Conservation (phyloP, 306 rosid genomes). For the Lupinus albus region DNA sequence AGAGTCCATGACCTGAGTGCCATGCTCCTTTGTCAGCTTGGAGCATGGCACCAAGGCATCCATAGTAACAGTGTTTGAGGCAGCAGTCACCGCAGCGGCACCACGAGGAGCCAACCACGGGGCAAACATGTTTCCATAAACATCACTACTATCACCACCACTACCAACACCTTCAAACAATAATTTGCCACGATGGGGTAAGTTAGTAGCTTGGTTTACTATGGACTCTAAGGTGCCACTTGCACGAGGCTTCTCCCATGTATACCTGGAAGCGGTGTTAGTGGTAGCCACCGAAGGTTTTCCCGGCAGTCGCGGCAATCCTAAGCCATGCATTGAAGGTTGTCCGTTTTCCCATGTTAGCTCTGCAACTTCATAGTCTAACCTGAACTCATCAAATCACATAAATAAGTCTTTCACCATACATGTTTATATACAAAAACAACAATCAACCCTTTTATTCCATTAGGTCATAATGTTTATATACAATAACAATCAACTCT, state of each 20-base stretch:
- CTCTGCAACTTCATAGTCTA: slow-evolving; percentile 80
- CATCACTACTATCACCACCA: background rate
- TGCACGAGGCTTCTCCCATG: slow-evolving; percentile 86
- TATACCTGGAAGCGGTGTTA: slow-evolving; percentile 40
- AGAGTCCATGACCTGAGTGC: slow-evolving; percentile 34
- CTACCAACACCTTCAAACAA: background rate
- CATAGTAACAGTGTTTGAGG: slow-evolving; percentile 47
- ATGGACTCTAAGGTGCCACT: slow-evolving; percentile 86
- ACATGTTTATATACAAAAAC: too few relatives aligned
- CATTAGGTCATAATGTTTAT: too few relatives aligned
- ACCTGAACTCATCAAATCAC: slow-evolving; percentile 49
- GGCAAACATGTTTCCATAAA: slow-evolving; percentile 35
- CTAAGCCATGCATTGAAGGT: slow-evolving; percentile 77
- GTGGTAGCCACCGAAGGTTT: slow-evolving; percentile 20
- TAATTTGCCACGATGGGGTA: slow-evolving; percentile 40
- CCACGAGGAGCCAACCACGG: slow-evolving; percentile 57
- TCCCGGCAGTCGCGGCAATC: slow-evolving; percentile 54
- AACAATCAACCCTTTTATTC: too few relatives aligned
- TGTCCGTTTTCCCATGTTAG: slow-evolving; percentile 96
- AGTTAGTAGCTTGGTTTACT: slow-evolving; percentile 73
- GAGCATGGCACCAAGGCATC: slow-evolving; percentile 86
- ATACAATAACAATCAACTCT: too few relatives aligned
- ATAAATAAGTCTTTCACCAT: background rate
- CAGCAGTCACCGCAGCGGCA: background rate
- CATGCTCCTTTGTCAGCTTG: slow-evolving; percentile 38